Evolutionary conservation across 768 basidiomycete genomes (phyloP).

Genomic region (Mycena capillaripes): DNA sequence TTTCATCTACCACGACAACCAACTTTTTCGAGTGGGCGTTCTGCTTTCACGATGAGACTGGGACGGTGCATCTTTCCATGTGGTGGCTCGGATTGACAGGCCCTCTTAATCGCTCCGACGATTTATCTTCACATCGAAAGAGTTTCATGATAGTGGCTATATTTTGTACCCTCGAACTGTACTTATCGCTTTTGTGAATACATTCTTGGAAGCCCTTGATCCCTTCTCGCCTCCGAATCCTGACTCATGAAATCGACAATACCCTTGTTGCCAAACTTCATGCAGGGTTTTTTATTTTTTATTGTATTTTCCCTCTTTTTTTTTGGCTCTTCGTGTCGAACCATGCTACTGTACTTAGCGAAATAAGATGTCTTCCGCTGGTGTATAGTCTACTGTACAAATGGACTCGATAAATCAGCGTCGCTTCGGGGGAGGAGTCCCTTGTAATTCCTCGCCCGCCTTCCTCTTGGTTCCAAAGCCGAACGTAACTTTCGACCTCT

Average conservation of each 20-base stretch:
- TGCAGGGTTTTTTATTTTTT: no score
- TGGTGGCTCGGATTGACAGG: slow-evolving; percentile 67
- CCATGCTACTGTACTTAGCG: no score
- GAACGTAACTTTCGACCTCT: slow-evolving; percentile 82
- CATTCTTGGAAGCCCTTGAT: no score
- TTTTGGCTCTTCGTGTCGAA: no score
- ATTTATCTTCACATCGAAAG: slow-evolving; percentile 76
- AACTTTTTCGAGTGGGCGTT: slow-evolving; percentile 69
- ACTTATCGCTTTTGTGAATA: no score
- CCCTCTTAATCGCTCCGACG: slow-evolving; percentile 91
- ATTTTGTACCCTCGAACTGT: neutral
- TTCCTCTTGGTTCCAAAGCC: slow-evolving; percentile 88
- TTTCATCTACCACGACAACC: slow-evolving; percentile 59
- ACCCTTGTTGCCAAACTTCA: no score
- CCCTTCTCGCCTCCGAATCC: no score
- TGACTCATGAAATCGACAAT: no score
- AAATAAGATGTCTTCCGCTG: no score
- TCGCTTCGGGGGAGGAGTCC: slow-evolving; percentile 76
- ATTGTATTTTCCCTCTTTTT: no score
- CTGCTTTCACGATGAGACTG: slow-evolving; percentile 65
- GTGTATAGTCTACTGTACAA: slow-evolving; percentile 15
- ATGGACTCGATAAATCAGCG: slow-evolving; percentile 44
- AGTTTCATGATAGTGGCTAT: slow-evolving; percentile 88
- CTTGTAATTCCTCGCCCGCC: slow-evolving; percentile 77
- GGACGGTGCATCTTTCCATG: slow-evolving; percentile 51